Percentiles rank a stretch among this genome's conserved stretches.
Conservation (phyloP, 2,329 filamentous ascomycete species). For the Arthrobotrys sphaeroides region DNA sequence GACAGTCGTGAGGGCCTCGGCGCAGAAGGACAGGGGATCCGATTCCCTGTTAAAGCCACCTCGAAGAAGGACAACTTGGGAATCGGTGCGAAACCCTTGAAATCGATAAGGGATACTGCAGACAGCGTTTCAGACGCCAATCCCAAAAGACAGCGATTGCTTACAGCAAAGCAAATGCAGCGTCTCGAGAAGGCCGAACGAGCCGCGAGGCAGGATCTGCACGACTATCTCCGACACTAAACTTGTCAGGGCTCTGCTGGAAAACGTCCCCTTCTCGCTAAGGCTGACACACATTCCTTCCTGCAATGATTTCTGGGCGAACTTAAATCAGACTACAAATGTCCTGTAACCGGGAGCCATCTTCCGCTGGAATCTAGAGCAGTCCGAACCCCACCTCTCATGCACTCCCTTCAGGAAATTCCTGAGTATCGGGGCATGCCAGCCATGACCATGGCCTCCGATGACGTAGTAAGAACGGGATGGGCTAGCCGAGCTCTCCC, state of each 20-base stretch:
- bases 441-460: slow-evolving; percentile 24
- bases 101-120: slow-evolving; percentile 59
- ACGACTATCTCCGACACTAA: slow-evolving; percentile 54
- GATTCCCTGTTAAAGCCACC: slow-evolving; percentile 76
- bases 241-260: slow-evolving; percentile 46
- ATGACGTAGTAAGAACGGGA: slow-evolving; percentile 48
- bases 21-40: slow-evolving; percentile 74
- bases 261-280: slow-evolving; percentile 53
- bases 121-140: slow-evolving; percentile 48
- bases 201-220: slow-evolving; percentile 53
- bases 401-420: slow-evolving; percentile 24
- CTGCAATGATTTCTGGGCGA: slow-evolving; percentile 49
- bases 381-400: slow-evolving; percentile 46
- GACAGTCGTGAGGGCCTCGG: slow-evolving; percentile 78
- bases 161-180: slow-evolving; percentile 52
- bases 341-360: slow-evolving; percentile 46
- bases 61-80: slow-evolving; percentile 80
- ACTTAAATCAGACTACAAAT: slow-evolving; percentile 54
- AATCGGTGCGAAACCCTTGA: slow-evolving; percentile 69
- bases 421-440: slow-evolving; percentile 18
- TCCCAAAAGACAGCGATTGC: slow-evolving; percentile 49
- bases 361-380: slow-evolving; percentile 53
- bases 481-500: slow-evolving; percentile 49
- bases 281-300: slow-evolving; percentile 42
- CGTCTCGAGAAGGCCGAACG: slow-evolving; percentile 46